These are phyloP conservation scores for Aureobasidium sp. DNA, from an alignment of 2,329 filamentous ascomycete species.

Conservation along the genomic window DNA sequence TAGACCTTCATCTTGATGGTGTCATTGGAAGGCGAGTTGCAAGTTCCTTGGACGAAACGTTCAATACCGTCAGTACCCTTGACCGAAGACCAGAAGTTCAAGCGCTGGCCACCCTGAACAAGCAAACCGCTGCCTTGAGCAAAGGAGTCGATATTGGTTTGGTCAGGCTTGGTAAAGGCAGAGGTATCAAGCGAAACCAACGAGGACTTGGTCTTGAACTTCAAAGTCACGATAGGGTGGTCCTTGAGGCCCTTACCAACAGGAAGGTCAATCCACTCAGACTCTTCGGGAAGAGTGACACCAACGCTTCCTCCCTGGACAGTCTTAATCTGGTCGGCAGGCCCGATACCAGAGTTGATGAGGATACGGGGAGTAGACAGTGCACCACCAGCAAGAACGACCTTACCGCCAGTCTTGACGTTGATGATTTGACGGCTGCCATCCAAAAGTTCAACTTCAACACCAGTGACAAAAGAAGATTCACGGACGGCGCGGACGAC, in stretches of 20 bases:
- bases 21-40: constrained; percentile 30
- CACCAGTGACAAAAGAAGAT: constrained; percentile 35
- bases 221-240: constrained; percentile 46
- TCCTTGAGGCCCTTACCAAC: constrained; percentile 33
- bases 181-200: constrained; percentile 36
- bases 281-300: constrained; percentile 23
- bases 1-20: constrained; percentile 52
- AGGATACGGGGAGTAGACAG: constrained; percentile 25
- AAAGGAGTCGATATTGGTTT: constrained; percentile 47
- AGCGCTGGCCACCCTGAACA: constrained; percentile 41
- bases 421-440: constrained; percentile 20
- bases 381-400: constrained; percentile 35
- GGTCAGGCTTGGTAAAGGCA: constrained; percentile 40
- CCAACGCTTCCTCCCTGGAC: constrained; percentile 20
- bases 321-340: constrained; percentile 37
- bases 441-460: constrained; percentile 29
- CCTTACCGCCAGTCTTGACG: constrained; percentile 26
- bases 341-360: constrained; percentile 36
- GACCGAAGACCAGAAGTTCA: constrained; percentile 48
- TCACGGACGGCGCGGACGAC: constrained; percentile 41
- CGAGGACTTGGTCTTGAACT: constrained; percentile 45
- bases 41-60: constrained; percentile 43
- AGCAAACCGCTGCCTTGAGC: constrained; percentile 20
- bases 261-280: constrained; percentile 22
- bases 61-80: constrained; percentile 49